These are phyloP conservation scores for Mortierella sp. DNA, from an alignment of 371 early-diverging fungal genomes.

Conservation along the genomic window DNA sequence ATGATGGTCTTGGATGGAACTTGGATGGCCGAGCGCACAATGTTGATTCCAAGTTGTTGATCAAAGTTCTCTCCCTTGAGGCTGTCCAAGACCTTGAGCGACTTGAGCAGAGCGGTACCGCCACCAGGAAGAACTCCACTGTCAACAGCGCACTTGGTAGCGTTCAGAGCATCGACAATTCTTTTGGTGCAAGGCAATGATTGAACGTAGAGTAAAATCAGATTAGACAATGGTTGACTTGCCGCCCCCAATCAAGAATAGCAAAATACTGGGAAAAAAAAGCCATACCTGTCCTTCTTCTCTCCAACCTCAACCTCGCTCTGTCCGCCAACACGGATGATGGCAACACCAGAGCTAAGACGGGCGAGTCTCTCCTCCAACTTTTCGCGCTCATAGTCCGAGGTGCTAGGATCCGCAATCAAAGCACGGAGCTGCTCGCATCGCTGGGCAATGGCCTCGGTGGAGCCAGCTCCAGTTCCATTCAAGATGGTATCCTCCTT, in stretches of 20 bases:
- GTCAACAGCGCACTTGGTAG: conserved; percentile 98
- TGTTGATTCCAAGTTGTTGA: conserved; percentile 96
- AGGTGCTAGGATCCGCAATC: conserved; percentile 82
- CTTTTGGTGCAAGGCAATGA: conserved; percentile 5
- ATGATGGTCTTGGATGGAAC: conserved; percentile 94
- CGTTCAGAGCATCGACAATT: conserved; percentile 97
- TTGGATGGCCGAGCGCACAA: conserved; percentile 92
- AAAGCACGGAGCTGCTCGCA: conserved; percentile 96
- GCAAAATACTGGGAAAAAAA: too few species aligned
- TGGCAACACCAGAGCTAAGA: conserved; percentile 97
- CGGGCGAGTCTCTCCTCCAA: conserved; percentile 98
- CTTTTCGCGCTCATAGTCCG: conserved; percentile 98
- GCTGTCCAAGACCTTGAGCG: conserved; percentile 79
- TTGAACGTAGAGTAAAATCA: background rate
- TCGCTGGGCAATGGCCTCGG: conserved; percentile 88
- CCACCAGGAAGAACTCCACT: conserved; percentile 99
- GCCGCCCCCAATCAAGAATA: too few species aligned
- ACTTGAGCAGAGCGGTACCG: conserved; percentile 95
- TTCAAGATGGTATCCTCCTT: conserved; percentile 99
- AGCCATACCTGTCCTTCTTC: conserved; percentile 91
- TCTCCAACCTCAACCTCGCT: conserved; percentile 99
- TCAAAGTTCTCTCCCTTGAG: conserved; percentile 96
- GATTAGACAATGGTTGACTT: background rate
- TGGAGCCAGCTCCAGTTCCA: conserved; percentile 84
- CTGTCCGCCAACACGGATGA: conserved; percentile 96